Base-by-base conservation (phyloP, 2,329 filamentous ascomycete genomes). In the Talaromyces sp. region DNA sequence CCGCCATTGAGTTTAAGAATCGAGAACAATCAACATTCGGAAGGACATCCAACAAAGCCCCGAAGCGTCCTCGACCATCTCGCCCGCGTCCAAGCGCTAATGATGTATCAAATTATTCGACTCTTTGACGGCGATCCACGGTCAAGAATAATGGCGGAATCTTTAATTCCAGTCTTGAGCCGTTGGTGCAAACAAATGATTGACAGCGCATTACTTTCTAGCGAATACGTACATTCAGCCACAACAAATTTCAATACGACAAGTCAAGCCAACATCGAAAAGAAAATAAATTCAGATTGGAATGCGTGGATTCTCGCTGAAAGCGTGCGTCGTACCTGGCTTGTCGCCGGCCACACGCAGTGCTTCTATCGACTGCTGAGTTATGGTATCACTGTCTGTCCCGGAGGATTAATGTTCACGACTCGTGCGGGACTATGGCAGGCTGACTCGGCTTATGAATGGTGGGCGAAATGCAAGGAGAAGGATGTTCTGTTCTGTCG, bases 301-400 rank as follows among this genome's bases (percentile, higher is more conserved):
- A 46, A 59, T 2, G 57, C 57, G 2, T 59, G 57, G 57, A 59
- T 59, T 4, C 53, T 59, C 6, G 57, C 57, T 8, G 57, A 59
- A 5, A 59, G 57, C 15, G 57, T 59, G n/a, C 57, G 57, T 3
- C 57, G 57, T n/a, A 59, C 57, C 21, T 59, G 57, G 57, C 57
- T 59, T 19, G 57, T 59, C 8, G 57, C 57, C 0, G 53, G 57
- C 1, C 57, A 59, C n/a, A 56, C 43, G 43, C 57, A 59, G 31
- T 59, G 57, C 39, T 52, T 56, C n/a, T 59, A 59, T 39, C 15
- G 37, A 2, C 17, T 59, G 13, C 40, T 59, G n/a, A 50, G 52
- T 21, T 37, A 56, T 22, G 57, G 52, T 0, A 40, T 45, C 13
- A 51, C 53, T 22, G n/a, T 21, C 2, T 59, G 57, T 52, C 57